Percentiles rank a stretch among this genome's conserved stretches.
These are phyloP conservation scores for Solanum ossicruentum DNA, from an alignment of 257 asterid species.

Conservation along the genomic window DNA sequence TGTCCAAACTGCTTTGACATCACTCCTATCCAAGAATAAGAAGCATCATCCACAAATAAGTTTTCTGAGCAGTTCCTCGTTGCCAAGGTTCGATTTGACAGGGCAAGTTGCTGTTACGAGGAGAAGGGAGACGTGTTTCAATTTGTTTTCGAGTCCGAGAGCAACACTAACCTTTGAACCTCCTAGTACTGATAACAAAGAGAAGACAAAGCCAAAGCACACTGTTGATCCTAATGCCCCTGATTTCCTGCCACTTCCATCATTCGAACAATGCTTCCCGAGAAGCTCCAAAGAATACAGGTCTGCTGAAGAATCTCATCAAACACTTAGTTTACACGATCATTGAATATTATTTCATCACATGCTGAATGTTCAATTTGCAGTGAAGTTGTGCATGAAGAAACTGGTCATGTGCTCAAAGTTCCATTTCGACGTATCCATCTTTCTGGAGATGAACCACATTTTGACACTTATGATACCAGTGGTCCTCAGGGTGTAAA, in stretches of 20 bases:
- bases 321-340: no score
- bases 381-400: constrained; percentile 79
- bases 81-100: constrained; percentile 37
- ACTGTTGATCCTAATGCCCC: constrained; percentile 89
- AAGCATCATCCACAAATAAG: constrained; percentile 30
- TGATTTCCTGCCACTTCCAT: constrained; percentile 82
- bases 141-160: constrained; percentile 24
- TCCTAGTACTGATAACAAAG: constrained; percentile 26
- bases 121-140: constrained; percentile 17
- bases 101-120: constrained; percentile 14
- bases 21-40: constrained; percentile 49
- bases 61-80: constrained; percentile 32
- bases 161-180: constrained; percentile 78
- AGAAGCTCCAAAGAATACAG: constrained; percentile 78
- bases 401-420: constrained; percentile 64
- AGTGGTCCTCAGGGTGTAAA: constrained; percentile 85
- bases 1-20: constrained; percentile 54
- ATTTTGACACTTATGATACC: constrained; percentile 92
- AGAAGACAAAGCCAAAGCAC: constrained; percentile 51
- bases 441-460: constrained; percentile 75
- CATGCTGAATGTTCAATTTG: constrained; percentile 2
- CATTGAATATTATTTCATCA: no score
- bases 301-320: constrained; percentile 18
- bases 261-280: constrained; percentile 92
- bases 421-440: constrained; percentile 90